Percentiles rank a stretch among this genome's conserved stretches.
These are phyloP conservation scores for Patellifolia procumbens DNA, from an alignment of 179 eudicot species.

Conservation along the genomic window DNA sequence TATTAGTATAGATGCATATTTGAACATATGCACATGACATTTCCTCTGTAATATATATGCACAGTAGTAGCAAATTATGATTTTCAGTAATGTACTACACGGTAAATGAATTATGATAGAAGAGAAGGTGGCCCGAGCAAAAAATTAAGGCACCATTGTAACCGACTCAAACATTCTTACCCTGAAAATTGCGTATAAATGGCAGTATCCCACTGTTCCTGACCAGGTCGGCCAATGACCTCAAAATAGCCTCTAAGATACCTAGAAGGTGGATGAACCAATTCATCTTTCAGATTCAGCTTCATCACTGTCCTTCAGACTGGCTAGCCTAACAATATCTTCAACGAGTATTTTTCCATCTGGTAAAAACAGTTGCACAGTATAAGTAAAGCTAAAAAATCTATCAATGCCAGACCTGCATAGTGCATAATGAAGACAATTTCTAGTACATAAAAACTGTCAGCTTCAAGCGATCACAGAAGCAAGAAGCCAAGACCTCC, in stretches of 20 bases:
- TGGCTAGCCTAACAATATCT: slow-evolving; percentile 83
- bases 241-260: not conserved
- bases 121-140: slow-evolving; percentile 24
- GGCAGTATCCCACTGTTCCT: not conserved
- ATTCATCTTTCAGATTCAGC: slow-evolving; percentile 47
- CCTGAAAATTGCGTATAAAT: not conserved
- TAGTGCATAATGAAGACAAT: not conserved
- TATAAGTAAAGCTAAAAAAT: slow-evolving; percentile 9
- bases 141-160: slow-evolving; percentile 25
- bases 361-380: slow-evolving; percentile 34
- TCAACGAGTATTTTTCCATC: slow-evolving; percentile 94
- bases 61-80: not conserved
- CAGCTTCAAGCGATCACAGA: not conserved
- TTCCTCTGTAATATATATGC: not conserved
- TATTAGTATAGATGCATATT: not conserved
- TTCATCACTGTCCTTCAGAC: slow-evolving; percentile 44
- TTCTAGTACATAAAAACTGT: not conserved
- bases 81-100: slow-evolving; percentile 21
- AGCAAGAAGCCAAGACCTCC: not conserved
- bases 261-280: slow-evolving; percentile 8
- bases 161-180: slow-evolving; percentile 13
- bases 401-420: not conserved
- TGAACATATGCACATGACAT: not conserved
- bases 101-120: slow-evolving; percentile 18
- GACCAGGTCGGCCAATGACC: slow-evolving; percentile 8